Conservation (phyloP, 139 green algal species). For the Bryopsis sp. region DNA sequence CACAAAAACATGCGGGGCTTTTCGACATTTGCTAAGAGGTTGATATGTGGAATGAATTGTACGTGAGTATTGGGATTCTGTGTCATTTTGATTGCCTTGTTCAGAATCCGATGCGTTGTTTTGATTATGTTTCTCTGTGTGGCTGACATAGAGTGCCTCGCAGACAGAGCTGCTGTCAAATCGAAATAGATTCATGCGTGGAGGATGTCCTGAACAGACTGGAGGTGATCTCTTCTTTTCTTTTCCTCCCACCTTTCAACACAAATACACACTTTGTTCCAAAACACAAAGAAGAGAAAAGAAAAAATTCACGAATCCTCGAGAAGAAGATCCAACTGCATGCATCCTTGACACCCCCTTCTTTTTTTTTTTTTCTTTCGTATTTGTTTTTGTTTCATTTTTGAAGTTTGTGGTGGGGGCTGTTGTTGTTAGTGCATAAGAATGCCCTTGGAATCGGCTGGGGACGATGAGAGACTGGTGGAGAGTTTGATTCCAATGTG, state of each 20-base stretch:
- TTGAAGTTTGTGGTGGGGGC: too few relatives aligned
- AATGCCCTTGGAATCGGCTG: too few relatives aligned
- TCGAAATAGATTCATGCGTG: slow-evolving; percentile 68
- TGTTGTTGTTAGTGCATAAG: too few relatives aligned
- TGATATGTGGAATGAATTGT: background rate
- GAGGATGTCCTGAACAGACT: slow-evolving; percentile 74
- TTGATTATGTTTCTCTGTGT: background rate
- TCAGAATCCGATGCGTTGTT: background rate
- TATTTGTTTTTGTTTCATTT: too few relatives aligned
- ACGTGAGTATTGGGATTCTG: background rate
- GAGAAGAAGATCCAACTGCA: too few relatives aligned
- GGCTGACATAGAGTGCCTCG: slow-evolving; percentile 19
- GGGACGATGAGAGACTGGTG: slow-evolving; percentile 63
- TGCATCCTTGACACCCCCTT: too few relatives aligned
- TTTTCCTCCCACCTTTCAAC: too few relatives aligned
- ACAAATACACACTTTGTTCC: too few relatives aligned
- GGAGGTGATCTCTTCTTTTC: too few relatives aligned
- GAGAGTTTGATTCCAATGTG: slow-evolving; percentile 80
- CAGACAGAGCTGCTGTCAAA: slow-evolving; percentile 60
- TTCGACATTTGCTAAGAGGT: background rate
- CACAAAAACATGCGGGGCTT: slow-evolving; percentile 11
- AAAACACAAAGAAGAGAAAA: too few relatives aligned
- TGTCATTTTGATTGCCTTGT: background rate
- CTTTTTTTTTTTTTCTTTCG: too few relatives aligned
- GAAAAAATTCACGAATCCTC: too few relatives aligned